Evolutionary conservation across 2,329 filamentous ascomycete species (phyloP).

Genomic region (Thelonectria olida): DNA sequence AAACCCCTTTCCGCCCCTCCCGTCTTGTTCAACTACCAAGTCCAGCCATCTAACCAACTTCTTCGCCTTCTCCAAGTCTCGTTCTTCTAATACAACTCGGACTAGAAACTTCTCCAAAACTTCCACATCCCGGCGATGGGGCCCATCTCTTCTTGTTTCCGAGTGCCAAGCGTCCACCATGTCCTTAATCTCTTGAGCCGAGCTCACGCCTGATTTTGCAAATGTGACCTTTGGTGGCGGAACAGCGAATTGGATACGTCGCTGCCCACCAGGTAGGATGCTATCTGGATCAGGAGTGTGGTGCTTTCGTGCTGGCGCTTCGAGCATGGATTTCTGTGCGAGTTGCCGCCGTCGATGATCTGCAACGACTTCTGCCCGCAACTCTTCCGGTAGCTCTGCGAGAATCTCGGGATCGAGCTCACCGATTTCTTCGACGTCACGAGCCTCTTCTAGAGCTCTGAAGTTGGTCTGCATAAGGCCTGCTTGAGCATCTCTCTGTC

Average conservation of each 20-base stretch:
- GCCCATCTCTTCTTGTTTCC: slow-evolving; percentile 77
- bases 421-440: slow-evolving; percentile 48
- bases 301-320: slow-evolving; percentile 44
- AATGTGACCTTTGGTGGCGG: slow-evolving; percentile 59
- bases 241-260: slow-evolving; percentile 56
- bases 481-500: slow-evolving; percentile 62
- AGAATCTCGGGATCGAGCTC: slow-evolving; percentile 78
- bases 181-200: slow-evolving; percentile 70
- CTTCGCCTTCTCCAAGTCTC: slow-evolving; percentile 78
- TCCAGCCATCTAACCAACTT: slow-evolving; percentile 75
- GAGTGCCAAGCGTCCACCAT: slow-evolving; percentile 81
- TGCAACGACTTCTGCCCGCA: slow-evolving; percentile 79
- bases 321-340: slow-evolving; percentile 63
- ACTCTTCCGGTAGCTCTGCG: slow-evolving; percentile 82
- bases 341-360: slow-evolving; percentile 71
- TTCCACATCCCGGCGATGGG: slow-evolving; percentile 80
- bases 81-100: slow-evolving; percentile 78
- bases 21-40: slow-evolving; percentile 62
- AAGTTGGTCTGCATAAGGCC: slow-evolving; percentile 81
- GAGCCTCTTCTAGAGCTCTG: slow-evolving; percentile 52
- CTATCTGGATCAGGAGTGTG: slow-evolving; percentile 35
- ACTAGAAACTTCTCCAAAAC: slow-evolving; percentile 78
- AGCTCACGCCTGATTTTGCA: slow-evolving; percentile 52
- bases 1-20: slow-evolving; percentile 47
- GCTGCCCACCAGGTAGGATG: slow-evolving; percentile 48